Evolutionary conservation across 257 asterid species (phyloP).

Genomic region (Scutellaria galericulata): DNA sequence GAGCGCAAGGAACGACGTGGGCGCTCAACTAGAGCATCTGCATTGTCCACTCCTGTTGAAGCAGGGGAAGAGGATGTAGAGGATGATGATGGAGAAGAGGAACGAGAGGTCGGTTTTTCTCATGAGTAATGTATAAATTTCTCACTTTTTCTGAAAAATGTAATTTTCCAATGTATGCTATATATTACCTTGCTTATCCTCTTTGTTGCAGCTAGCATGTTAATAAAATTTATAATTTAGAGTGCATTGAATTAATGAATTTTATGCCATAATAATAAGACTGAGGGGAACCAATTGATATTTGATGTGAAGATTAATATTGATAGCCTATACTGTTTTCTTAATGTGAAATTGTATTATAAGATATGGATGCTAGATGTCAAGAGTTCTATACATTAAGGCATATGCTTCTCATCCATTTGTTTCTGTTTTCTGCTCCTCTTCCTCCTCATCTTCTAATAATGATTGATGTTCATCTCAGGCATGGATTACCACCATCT

Average conservation of each 20-base stretch:
- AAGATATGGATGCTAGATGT: conserved; percentile 3
- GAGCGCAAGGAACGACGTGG: conserved; percentile 96
- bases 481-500: conserved; percentile 91
- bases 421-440: conserved; percentile 17
- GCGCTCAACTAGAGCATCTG: conserved; percentile 94
- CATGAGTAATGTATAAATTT: neutral
- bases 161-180: neutral
- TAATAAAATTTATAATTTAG: neutral
- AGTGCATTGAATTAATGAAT: neutral
- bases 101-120: conserved; percentile 77
- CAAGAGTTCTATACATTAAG: conserved; percentile 1
- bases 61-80: conserved; percentile 71
- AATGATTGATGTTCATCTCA: conserved; percentile 41
- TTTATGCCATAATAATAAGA: neutral
- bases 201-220: neutral
- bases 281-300: neutral
- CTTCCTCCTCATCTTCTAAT: neutral
- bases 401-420: conserved; percentile 14
- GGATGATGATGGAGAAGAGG: conserved; percentile 98
- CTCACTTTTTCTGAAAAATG: neutral
- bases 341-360: neutral
- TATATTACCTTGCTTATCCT: neutral
- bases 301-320: conserved; percentile 16
- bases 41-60: conserved; percentile 80
- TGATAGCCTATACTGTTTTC: conserved; percentile 1